Percentiles rank a stretch among this genome's conserved stretches.
phyloP scores from a whole-genome alignment of 2,329 filamentous ascomycete species.

The Venturia oleaginea region DNA sequence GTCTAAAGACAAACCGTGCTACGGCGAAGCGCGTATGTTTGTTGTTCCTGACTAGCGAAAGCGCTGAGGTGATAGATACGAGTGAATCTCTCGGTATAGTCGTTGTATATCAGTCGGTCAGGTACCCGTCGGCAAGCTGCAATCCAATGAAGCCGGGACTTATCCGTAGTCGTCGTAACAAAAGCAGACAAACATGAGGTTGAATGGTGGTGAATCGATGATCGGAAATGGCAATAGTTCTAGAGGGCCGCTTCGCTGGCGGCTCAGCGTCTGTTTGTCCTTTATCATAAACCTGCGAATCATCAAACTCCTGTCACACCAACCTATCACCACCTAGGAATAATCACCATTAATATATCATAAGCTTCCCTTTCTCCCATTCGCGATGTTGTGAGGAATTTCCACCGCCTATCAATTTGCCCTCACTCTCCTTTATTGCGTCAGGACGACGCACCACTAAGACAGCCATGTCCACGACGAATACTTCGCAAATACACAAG shows the following conservation, averaged over 20 bases:
- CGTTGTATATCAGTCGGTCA: neutral
- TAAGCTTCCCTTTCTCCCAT: neutral
- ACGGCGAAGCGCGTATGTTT: neutral
- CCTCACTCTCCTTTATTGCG: neutral
- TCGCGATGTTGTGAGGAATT: conserved; percentile 5
- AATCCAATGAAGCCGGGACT: neutral
- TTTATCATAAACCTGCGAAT: neutral
- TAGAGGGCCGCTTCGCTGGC: neutral
- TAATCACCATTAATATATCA: neutral
- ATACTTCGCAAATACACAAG: conserved; percentile 34
- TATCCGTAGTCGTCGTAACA: neutral
- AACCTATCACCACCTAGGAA: neutral
- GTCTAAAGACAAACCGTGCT: neutral
- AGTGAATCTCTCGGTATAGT: neutral
- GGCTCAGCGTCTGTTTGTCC: neutral
- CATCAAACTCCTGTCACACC: conserved; percentile 1
- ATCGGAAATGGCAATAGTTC: neutral
- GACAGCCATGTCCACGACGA: conserved; percentile 5
- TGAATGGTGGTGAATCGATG: neutral
- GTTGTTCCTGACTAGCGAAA: neutral
- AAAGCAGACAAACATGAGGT: neutral
- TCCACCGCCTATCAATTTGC: neutral
- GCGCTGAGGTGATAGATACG: neutral
- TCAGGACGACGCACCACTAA: neutral
- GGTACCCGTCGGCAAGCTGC: neutral